A percentile compares a stretch with the other conserved stretches of the same genome.
These are phyloP conservation scores for Baudoinia panamericana DNA, from an alignment of 495 filamentous ascomycete species.

Conservation along the genomic window DNA sequence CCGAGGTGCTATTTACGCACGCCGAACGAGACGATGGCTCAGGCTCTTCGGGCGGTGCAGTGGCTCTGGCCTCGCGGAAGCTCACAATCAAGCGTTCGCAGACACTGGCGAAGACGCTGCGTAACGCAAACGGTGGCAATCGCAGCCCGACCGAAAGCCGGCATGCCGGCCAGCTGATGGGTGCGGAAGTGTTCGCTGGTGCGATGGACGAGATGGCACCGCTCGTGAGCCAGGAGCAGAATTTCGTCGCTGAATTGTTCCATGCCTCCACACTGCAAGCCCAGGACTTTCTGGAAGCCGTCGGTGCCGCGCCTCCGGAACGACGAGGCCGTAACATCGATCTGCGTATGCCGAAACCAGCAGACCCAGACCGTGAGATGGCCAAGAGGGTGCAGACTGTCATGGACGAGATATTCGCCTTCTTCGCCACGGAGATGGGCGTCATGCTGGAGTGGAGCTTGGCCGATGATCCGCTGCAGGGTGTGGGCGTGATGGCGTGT, in stretches of 20 bases:
- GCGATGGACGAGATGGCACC: conserved; percentile 64
- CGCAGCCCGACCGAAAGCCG: conserved; percentile 41
- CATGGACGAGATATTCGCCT: conserved; percentile 78
- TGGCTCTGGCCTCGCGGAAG: conserved; percentile 70
- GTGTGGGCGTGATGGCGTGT: conserved; percentile 68
- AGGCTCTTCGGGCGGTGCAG: conserved; percentile 25
- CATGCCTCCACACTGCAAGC: conserved; percentile 66
- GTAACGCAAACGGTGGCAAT: conserved; percentile 52
- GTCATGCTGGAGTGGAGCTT: conserved; percentile 74
- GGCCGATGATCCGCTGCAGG: conserved; percentile 71
- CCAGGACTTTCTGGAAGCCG: conserved; percentile 68
- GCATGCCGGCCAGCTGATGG: conserved; percentile 51
- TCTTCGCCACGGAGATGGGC: conserved; percentile 67
- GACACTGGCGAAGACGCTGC: conserved; percentile 65
- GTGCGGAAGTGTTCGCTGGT: conserved; percentile 73
- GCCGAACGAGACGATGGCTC: conserved; percentile 66
- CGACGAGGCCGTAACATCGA: conserved; percentile 53
- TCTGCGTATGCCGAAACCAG: conserved; percentile 53
- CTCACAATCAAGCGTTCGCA: conserved; percentile 81
- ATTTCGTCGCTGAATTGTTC: conserved; percentile 89
- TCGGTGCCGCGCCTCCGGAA: conserved; percentile 51
- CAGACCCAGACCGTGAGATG: conserved; percentile 73
- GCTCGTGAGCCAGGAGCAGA: conserved; percentile 79
- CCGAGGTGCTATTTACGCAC: conserved; percentile 74
- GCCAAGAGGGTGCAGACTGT: conserved; percentile 64